Evolutionary conservation across 2,329 filamentous ascomycete genomes (phyloP).

Genomic region (Colletotrichum coccodes): DNA sequence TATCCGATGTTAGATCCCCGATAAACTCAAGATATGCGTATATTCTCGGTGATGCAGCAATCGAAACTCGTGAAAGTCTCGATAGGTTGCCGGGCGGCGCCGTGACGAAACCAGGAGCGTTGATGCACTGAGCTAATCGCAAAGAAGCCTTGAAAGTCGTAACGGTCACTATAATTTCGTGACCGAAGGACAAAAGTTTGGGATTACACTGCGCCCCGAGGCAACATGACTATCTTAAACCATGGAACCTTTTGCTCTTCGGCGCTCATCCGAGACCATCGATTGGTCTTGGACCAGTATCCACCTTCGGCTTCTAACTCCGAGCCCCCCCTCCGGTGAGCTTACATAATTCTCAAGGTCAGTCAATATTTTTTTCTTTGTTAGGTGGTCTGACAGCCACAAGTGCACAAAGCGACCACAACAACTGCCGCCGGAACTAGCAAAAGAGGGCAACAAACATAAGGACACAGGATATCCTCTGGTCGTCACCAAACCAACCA

Average conservation of each 20-base stretch:
- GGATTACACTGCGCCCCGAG: neutral
- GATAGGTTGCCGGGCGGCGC: neutral
- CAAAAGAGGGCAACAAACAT: too few species aligned
- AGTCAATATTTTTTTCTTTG: too few species aligned
- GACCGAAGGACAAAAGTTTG: neutral
- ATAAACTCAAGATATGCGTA: neutral
- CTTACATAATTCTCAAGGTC: too few species aligned
- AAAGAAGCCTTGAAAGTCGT: neutral
- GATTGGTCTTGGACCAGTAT: too few species aligned
- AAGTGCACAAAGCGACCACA: too few species aligned
- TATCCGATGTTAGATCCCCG: neutral
- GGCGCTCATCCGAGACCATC: neutral
- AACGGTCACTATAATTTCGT: neutral
- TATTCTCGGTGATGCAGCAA: neutral
- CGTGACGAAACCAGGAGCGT: neutral
- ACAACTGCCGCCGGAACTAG: too few species aligned
- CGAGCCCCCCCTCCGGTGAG: neutral
- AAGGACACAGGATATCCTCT: too few species aligned
- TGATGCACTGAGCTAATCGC: neutral
- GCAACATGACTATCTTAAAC: neutral
- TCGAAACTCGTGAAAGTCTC: accelerated
- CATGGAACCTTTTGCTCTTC: neutral
- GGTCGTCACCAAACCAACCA: too few species aligned
- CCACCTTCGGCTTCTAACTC: neutral
- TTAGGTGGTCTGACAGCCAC: too few species aligned